Percentiles rank a stretch among this genome's conserved stretches.
These are phyloP conservation scores for Linnemannia elongata DNA, from an alignment of 192 early-diverging fungal species.

Conservation along the genomic window DNA sequence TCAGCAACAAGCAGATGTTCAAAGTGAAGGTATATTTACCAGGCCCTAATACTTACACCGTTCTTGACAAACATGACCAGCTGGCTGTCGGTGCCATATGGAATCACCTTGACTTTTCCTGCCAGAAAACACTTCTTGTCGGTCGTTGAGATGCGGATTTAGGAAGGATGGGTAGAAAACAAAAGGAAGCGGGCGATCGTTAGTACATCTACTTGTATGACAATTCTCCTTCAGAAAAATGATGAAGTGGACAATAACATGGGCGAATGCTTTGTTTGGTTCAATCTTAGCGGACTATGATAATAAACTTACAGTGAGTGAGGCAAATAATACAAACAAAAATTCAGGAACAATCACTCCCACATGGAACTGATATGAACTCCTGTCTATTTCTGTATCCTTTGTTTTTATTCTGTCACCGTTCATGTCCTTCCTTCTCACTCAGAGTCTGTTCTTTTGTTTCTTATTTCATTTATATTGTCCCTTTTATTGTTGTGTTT, in stretches of 20 bases:
- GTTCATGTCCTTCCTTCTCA: not conserved
- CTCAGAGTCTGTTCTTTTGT: not conserved
- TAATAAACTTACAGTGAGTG: too few species aligned
- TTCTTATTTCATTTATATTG: not conserved
- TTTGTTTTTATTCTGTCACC: not conserved
- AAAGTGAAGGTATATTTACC: conserved; percentile 41
- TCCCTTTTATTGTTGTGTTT: not conserved
- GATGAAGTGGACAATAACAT: too few species aligned
- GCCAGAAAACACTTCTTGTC: conserved; percentile 74
- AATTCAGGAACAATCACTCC: conserved; percentile 1
- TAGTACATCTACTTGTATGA: not conserved
- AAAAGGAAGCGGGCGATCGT: not conserved
- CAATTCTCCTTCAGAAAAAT: too few species aligned
- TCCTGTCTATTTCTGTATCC: too few species aligned
- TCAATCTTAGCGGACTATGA: too few species aligned
- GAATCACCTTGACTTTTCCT: conserved; percentile 71
- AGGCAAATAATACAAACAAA: too few species aligned
- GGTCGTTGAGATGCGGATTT: conserved; percentile 74
- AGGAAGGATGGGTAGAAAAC: not conserved
- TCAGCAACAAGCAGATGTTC: not conserved
- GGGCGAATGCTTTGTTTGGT: too few species aligned
- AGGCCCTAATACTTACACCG: too few species aligned
- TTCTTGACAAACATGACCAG: conserved; percentile 74
- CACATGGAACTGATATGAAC: too few species aligned
- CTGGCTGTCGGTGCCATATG: conserved; percentile 49